Conservation (phyloP, 805 yeast genomes). For the Saccharomycopsis lassenensis region DNA sequence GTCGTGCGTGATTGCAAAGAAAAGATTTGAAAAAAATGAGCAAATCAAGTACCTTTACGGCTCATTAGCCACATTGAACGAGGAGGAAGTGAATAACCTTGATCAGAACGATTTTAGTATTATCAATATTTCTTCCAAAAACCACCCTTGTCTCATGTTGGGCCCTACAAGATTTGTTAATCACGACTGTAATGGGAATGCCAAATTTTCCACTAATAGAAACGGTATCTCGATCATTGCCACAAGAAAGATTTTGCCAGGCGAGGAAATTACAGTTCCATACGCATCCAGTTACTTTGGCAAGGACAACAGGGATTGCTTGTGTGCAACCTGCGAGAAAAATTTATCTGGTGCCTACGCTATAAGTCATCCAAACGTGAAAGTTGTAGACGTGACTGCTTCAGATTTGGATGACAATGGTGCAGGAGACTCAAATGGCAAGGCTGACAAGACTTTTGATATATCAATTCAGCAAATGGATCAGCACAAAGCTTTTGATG, state of each 20-base stretch:
- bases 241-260: conserved; percentile 26
- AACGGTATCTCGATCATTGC: conserved; percentile 27
- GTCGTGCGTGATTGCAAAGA: conserved; percentile 31
- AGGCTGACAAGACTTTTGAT: background rate
- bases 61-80: conserved; percentile 26
- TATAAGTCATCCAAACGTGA: too few relatives aligned
- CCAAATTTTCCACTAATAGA: conserved; percentile 25
- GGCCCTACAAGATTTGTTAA: conserved; percentile 40
- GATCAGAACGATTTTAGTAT: conserved; percentile 33
- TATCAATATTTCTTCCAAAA: conserved; percentile 27
- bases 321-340: conserved; percentile 34
- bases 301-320: conserved; percentile 29
- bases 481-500: too few relatives aligned
- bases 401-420: background rate
- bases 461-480: too few relatives aligned
- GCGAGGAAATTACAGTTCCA: conserved; percentile 37
- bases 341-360: conserved; percentile 23
- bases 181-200: conserved; percentile 37
- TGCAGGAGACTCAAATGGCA: background rate
- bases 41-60: conserved; percentile 29
- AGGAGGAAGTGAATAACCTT: conserved; percentile 25
- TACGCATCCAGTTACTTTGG: conserved; percentile 37
- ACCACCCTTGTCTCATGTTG: conserved; percentile 30
- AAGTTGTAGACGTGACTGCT: too few relatives aligned
- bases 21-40: conserved; percentile 23